Evolutionary conservation across 257 asterid genomes (phyloP), one percentile per base, ranked within the genome.

Genomic region (Echites panduratus): DNA sequence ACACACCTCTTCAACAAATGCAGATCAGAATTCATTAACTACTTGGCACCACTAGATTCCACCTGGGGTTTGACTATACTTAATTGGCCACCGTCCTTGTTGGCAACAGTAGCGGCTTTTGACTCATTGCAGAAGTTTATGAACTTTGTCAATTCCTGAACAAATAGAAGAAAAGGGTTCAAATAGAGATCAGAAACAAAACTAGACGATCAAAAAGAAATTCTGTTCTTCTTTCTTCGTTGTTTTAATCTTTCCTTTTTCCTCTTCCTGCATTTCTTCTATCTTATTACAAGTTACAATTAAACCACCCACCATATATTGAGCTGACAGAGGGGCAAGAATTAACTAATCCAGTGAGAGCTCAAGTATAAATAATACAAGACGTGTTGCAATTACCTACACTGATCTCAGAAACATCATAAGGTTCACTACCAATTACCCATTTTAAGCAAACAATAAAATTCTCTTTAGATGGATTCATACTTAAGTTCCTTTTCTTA

Each of bases 71-170:
- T 89, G 53, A 93, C 92, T 48, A 93, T 83, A 74, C 87, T 79
- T 68, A 93, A 79, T 65, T 93, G 92, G 52, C 98, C 98, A 70
- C 98, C 98, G 19, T 93, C 97, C 84, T 93, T 93, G 73, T 87
- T 90, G 41, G 98, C 98, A 75, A 77, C 73, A 14, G 94, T 85
- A 19, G 95, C 94, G 3, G 97, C 93, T 87, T 90, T 76, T 40
- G 74, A 70, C 75, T 82, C 87, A 35, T 82, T 85, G 79, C 89
- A 85, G 63, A 73, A 29, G 73, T 82, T 82, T 59, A 85, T 82
- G 68, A 85, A 85, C 87, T 85, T 85, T 69, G 85, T 85, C 72
- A 85, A 35, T 66, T 84, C 88, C 85, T 84, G 81, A 22, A 62
- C 20, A 17, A 63, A 24, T 53, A 67, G 48, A 43, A 3, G 22